Conservation (phyloP, 2,329 filamentous ascomycete genomes). For the Fusarium bulbicola region DNA sequence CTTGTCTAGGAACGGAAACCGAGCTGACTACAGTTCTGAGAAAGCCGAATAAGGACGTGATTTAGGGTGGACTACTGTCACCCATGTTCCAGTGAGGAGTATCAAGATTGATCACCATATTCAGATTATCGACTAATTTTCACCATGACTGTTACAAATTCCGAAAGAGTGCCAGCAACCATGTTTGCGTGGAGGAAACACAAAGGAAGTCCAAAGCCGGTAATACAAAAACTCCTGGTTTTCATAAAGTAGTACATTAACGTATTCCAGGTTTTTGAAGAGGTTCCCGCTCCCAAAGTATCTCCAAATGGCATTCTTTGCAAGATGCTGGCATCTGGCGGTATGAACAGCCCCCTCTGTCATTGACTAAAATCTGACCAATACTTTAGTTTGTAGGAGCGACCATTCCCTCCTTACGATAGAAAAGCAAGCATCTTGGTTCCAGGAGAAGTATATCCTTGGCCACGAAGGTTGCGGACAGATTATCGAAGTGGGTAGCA, state of each 20-base stretch:
- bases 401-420: slow-evolving; percentile 27
- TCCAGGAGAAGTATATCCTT: slow-evolving; percentile 29
- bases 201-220: slow-evolving; percentile 39
- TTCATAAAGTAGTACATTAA: fast-evolving
- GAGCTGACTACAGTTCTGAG: fast-evolving
- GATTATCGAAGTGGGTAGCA: slow-evolving; percentile 17
- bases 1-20: neutral
- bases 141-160: neutral
- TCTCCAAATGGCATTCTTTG: slow-evolving; percentile 16
- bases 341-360: neutral
- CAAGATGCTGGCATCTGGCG: slow-evolving; percentile 21
- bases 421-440: slow-evolving; percentile 34
- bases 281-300: neutral
- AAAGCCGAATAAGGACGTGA: neutral
- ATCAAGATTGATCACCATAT: too few species aligned
- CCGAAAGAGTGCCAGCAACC: slow-evolving; percentile 11
- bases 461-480: slow-evolving; percentile 34
- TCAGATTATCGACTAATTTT: too few species aligned
- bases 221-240: neutral
- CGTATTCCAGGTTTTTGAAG: slow-evolving; percentile 1
- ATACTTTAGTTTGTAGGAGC: slow-evolving; percentile 13
- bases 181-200: slow-evolving; percentile 51
- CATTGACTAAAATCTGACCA: neutral
- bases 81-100: too few species aligned
- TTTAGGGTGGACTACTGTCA: neutral